phyloP scores from a whole-genome alignment of 2,329 filamentous ascomycete genomes.

The Alternaria gansuensis region DNA sequence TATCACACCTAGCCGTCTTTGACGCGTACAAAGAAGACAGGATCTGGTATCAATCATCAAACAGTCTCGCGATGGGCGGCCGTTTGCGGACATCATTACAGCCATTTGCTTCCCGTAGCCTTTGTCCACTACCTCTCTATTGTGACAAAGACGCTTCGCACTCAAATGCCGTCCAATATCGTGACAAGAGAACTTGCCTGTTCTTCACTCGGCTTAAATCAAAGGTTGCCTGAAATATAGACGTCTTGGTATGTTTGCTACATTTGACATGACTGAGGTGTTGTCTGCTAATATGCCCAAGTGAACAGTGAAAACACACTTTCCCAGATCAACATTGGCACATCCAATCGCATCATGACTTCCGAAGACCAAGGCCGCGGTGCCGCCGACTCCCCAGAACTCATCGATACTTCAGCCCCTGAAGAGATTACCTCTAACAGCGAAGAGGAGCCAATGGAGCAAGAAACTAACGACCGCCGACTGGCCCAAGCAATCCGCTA shows the following conservation, averaged over 20 bases:
- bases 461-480: conserved; percentile 32
- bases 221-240: background rate
- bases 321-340: background rate
- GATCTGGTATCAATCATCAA: conserved; percentile 16
- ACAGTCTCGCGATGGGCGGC: conserved; percentile 16
- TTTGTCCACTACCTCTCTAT: conserved; percentile 27
- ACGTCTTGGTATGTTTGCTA: conserved; percentile 20
- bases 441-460: conserved; percentile 15
- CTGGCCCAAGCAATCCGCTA: conserved; percentile 44
- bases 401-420: conserved; percentile 16
- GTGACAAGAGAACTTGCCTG: background rate
- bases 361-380: conserved; percentile 1
- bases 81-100: conserved; percentile 32
- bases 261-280: background rate
- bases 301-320: background rate
- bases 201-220: background rate
- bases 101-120: conserved; percentile 28
- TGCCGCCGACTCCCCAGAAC: conserved; percentile 8
- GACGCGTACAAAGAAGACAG: conserved; percentile 33
- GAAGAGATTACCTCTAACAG: conserved; percentile 15
- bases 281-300: conserved; percentile 10
- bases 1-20: conserved; percentile 4
- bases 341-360: conserved; percentile 16
- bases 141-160: conserved; percentile 31
- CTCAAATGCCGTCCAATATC: conserved; percentile 12